A percentile compares a stretch with the other conserved stretches of the same genome.
These are phyloP conservation scores for Gynostemma pentaphyllum DNA, from an alignment of 306 rosid species.

Conservation along the genomic window DNA sequence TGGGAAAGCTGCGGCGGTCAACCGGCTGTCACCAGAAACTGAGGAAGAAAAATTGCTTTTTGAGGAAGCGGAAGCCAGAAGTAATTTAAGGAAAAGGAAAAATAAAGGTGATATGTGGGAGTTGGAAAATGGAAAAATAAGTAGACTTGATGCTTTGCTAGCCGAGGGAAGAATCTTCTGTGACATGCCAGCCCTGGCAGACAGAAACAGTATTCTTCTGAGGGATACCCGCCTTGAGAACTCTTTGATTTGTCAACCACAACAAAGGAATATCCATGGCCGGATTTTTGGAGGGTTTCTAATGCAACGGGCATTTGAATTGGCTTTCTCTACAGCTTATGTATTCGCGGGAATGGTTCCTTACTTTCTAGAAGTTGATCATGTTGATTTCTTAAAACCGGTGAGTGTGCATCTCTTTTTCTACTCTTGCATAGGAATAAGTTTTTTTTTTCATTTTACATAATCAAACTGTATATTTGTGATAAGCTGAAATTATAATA, in stretches of 20 bases:
- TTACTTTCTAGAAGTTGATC: slow-evolving; percentile 89
- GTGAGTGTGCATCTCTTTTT: slow-evolving; percentile 34
- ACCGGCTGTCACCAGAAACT: slow-evolving; percentile 67
- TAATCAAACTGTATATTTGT: too few relatives aligned
- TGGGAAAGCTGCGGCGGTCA: slow-evolving; percentile 84
- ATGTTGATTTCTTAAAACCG: slow-evolving; percentile 84
- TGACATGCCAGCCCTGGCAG: slow-evolving; percentile 93
- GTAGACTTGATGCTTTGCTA: slow-evolving; percentile 34
- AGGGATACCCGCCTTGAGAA: slow-evolving; percentile 72
- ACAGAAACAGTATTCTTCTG: slow-evolving; percentile 83
- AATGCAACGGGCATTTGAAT: slow-evolving; percentile 90
- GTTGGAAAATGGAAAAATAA: slow-evolving; percentile 10
- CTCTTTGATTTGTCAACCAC: slow-evolving; percentile 86
- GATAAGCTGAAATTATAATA: too few relatives aligned
- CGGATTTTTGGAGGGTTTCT: slow-evolving; percentile 92
- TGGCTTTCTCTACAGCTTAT: slow-evolving; percentile 92
- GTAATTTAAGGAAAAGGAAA: slow-evolving; percentile 50
- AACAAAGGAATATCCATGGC: slow-evolving; percentile 94
- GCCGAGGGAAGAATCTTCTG: slow-evolving; percentile 74
- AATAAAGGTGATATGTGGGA: slow-evolving; percentile 32
- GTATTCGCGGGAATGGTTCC: slow-evolving; percentile 88
- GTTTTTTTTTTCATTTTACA: neutral
- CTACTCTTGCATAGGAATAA: neutral
- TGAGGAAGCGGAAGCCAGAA: slow-evolving; percentile 73
- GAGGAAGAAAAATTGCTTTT: slow-evolving; percentile 49